Evolutionary conservation across 106 monocot species (phyloP).

Genomic region (Dendrobium huoshanense): DNA sequence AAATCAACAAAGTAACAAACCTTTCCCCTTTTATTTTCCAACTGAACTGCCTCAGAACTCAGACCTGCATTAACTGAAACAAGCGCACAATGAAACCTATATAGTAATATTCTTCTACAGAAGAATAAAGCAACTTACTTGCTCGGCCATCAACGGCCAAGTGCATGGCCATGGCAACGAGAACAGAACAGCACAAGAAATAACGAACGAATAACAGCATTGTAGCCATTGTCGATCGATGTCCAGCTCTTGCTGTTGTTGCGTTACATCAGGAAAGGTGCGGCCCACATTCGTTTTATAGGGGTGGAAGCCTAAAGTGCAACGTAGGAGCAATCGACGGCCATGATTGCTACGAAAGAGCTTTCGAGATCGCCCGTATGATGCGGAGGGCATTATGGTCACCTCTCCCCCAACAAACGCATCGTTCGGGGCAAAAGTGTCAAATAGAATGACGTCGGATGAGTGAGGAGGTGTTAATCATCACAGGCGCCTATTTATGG

Average conservation of each 20-base stretch:
- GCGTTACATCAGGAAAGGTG: no score
- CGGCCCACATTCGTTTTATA: no score
- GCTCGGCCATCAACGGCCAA: conserved; percentile 1
- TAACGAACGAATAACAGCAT: neutral
- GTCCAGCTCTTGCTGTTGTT: no score
- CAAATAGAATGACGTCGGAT: conserved; percentile 1
- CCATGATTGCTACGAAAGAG: neutral
- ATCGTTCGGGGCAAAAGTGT: neutral
- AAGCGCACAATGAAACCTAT: neutral
- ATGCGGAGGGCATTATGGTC: conserved; percentile 5
- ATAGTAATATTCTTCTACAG: neutral
- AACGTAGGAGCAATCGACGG: no score
- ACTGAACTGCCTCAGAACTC: neutral
- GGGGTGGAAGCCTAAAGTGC: no score
- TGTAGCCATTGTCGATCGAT: neutral
- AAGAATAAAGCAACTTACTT: neutral
- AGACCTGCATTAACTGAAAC: neutral
- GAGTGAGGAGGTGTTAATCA: neutral
- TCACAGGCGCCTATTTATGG: neutral
- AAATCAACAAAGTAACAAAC: neutral
- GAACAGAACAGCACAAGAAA: neutral
- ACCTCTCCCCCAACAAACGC: neutral
- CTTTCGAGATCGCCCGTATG: neutral
- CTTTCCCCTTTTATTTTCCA: neutral
- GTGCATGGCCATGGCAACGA: neutral